Percentiles rank a stretch among this genome's conserved stretches.
Evolutionary conservation across 331 rosid genomes (phyloP).

Genomic region (Stylosanthes scabra): DNA sequence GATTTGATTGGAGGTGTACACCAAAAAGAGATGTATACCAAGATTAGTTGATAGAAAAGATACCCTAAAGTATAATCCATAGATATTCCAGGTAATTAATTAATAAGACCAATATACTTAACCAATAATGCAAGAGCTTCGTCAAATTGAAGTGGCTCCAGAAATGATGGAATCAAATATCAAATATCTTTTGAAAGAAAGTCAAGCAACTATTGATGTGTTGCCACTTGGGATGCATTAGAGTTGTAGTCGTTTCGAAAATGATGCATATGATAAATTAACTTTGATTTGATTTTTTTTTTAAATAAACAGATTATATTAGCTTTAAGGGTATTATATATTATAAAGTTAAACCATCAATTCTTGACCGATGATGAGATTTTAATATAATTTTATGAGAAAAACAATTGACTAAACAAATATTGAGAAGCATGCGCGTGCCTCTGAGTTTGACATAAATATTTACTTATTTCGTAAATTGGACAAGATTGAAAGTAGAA

Average conservation of each 20-base stretch:
- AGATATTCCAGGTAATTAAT: slow-evolving; percentile 20
- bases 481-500: slow-evolving; percentile 36
- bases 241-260: slow-evolving; percentile 35
- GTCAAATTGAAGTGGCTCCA: slow-evolving; percentile 39
- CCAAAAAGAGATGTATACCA: no score
- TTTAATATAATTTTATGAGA: slow-evolving; percentile 20
- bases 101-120: slow-evolving; percentile 1
- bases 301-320: slow-evolving; percentile 15
- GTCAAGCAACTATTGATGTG: slow-evolving; percentile 40
- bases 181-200: slow-evolving; percentile 34
- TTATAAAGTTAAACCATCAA: slow-evolving; percentile 37
- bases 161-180: slow-evolving; percentile 39
- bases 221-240: slow-evolving; percentile 41
- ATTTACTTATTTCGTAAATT: slow-evolving; percentile 12
- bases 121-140: slow-evolving; percentile 4
- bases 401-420: slow-evolving; percentile 37
- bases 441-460: slow-evolving; percentile 40
- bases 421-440: slow-evolving; percentile 47
- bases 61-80: slow-evolving; percentile 5
- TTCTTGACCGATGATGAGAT: slow-evolving; percentile 36
- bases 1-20: no score
- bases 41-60: no score
- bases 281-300: background rate
- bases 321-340: slow-evolving; percentile 21
- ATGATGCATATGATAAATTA: slow-evolving; percentile 9